A percentile compares a stretch with the other conserved stretches of the same genome.
phyloP scores from a whole-genome alignment of 805 yeast species.

The Sporopachydermia quercuum region DNA sequence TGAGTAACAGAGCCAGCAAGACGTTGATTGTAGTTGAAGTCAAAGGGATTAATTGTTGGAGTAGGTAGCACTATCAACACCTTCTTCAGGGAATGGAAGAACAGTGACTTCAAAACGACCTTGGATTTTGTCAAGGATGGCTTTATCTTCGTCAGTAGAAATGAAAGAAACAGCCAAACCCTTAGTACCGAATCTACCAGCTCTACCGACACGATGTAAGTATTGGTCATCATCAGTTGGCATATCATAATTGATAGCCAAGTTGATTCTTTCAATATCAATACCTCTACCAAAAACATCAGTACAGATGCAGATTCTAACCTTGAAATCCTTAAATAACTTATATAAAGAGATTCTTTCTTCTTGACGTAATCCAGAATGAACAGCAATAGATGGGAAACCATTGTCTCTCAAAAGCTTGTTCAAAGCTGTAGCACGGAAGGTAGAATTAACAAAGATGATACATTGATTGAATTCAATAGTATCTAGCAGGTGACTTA shows the following conservation, averaged over 20 bases:
- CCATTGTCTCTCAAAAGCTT: slow-evolving; percentile 78
- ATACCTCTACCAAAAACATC: slow-evolving; percentile 99
- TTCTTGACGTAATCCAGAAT: slow-evolving; percentile 89
- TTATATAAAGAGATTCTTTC: slow-evolving; percentile 96
- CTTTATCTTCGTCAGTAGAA: slow-evolving; percentile 74
- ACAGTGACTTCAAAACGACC: slow-evolving; percentile 94
- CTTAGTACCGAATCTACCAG: slow-evolving; percentile 99
- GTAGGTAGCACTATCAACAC: slow-evolving; percentile 94
- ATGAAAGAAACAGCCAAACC: slow-evolving; percentile 93
- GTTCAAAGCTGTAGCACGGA: slow-evolving; percentile 86
- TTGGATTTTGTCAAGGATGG: slow-evolving; percentile 82
- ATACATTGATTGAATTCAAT: slow-evolving; percentile 97
- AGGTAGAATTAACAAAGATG: slow-evolving; percentile 83
- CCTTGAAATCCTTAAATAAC: slow-evolving; percentile 93
- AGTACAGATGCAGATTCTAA: slow-evolving; percentile 96
- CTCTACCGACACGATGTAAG: slow-evolving; percentile 98
- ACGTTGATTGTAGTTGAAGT: too few species aligned
- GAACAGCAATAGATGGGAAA: slow-evolving; percentile 96
- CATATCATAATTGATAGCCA: slow-evolving; percentile 95
- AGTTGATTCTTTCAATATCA: slow-evolving; percentile 95
- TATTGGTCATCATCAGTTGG: slow-evolving; percentile 96
- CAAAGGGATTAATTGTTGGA: slow-evolving; percentile 64
- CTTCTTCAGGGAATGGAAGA: slow-evolving; percentile 92
- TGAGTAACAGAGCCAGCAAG: too few species aligned
- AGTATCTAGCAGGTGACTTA: slow-evolving; percentile 83